A percentile compares a stretch with the other conserved stretches of the same genome.
Conservation (phyloP, 1,284 basidiomycete species). For the Hypsizygus ulmarius region DNA sequence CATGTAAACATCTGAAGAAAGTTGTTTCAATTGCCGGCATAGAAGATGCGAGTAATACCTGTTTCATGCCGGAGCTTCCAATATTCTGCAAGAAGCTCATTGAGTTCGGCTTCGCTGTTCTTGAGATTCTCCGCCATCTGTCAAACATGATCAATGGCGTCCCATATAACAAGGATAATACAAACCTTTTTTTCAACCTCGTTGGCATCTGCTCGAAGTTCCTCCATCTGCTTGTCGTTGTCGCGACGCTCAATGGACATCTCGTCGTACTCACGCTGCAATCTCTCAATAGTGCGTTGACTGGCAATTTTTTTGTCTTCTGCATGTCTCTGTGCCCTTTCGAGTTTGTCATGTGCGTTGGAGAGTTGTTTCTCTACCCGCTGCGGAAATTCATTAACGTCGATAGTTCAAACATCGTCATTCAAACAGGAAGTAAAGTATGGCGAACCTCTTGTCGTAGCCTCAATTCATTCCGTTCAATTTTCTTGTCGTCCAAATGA, state of each 20-base stretch:
- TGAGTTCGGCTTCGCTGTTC: constrained; percentile 70
- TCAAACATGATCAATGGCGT: neutral
- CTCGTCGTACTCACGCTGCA: constrained; percentile 73
- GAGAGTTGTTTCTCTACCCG: constrained; percentile 71
- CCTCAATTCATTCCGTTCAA: constrained; percentile 67
- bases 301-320: constrained; percentile 71
- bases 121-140: constrained; percentile 76
- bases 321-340: constrained; percentile 69
- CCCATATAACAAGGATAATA: neutral
- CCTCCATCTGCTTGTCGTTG: constrained; percentile 74
- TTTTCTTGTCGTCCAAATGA: constrained; percentile 65
- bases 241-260: constrained; percentile 72
- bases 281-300: constrained; percentile 64
- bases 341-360: constrained; percentile 76
- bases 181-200: constrained; percentile 61
- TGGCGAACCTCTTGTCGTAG: constrained; percentile 61
- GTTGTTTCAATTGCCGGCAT: constrained; percentile 1
- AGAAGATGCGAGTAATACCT: constrained; percentile 42
- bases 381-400: constrained; percentile 35
- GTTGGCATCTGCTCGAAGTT: constrained; percentile 64
- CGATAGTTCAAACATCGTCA: neutral
- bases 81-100: constrained; percentile 76
- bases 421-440: neutral
- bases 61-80: constrained; percentile 78
- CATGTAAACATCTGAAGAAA: constrained; percentile 68